Conservation (phyloP, 352 stramenopile genomes). For the Phytopythium mirpurense region DNA sequence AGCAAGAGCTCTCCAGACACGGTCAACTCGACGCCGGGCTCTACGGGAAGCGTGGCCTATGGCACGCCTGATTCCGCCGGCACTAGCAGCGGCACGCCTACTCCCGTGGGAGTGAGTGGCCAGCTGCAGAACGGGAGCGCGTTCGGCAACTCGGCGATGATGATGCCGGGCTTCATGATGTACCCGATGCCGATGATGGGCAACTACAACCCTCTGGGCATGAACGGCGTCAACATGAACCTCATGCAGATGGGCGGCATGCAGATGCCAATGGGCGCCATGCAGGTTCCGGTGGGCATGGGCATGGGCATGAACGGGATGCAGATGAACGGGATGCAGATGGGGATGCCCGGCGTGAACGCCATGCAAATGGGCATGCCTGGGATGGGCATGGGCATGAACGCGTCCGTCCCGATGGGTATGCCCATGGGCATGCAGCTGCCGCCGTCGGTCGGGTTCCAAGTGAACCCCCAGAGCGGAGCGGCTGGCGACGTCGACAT, state of each 20-base stretch:
- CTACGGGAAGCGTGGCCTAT: neutral
- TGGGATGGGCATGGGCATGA: constrained; percentile 18
- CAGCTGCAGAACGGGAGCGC: constrained; percentile 16
- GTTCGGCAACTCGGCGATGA: constrained; percentile 43
- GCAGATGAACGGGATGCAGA: constrained; percentile 30
- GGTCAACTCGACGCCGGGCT: neutral
- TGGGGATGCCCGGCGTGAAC: too few relatives aligned
- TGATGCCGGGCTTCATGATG: constrained; percentile 84
- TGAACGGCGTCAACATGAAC: constrained; percentile 12
- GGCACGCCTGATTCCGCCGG: constrained; percentile 6
- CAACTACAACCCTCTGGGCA: constrained; percentile 28
- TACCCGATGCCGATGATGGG: constrained; percentile 78
- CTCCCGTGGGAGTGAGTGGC: neutral
- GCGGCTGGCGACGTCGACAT: constrained; percentile 27
- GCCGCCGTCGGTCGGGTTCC: constrained; percentile 32
- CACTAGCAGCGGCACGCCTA: constrained; percentile 7
- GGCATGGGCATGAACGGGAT: constrained; percentile 38
- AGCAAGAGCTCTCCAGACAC: constrained; percentile 1
- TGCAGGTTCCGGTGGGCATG: constrained; percentile 32
- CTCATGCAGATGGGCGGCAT: constrained; percentile 30
- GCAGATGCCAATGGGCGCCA: constrained; percentile 32
- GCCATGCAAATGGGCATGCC: constrained; percentile 40
- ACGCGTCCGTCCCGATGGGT: constrained; percentile 19
- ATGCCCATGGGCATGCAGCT: constrained; percentile 43
- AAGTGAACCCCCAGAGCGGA: constrained; percentile 25